Evolutionary conservation across 805 yeast species (phyloP), one percentile per base, ranked within the genome.

Genomic region (Starmerella stigmatis): DNA sequence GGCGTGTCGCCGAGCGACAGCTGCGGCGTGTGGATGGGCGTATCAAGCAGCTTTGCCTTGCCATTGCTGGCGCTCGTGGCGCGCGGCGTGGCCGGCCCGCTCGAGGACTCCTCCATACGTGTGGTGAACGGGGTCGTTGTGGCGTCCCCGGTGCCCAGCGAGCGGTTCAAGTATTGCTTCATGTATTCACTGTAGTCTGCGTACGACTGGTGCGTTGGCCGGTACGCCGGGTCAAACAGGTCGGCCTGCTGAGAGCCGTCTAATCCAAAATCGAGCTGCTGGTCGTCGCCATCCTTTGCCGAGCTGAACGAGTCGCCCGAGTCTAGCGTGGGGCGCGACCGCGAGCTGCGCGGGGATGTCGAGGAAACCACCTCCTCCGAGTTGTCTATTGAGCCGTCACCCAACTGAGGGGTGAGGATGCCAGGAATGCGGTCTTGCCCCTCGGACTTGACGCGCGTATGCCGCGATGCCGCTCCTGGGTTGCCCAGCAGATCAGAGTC

Each of bases 341-440:
- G n/a, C 20, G 35, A 13, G 29, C 49, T 44, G 15, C 59, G 30
- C 15, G 30, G 23, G 13, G 30, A 23, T 10, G n/a, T 8, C 9
- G 15, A 10, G 9, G 19, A 12, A 20, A 6, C 43, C 52, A 13
- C n/a, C 5, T 32, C 35, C 23, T 32, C 23, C 2, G 38, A 34
- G 8, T 13, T 19, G 12, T n/a, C 38, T 25, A 11, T 11, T 10
- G 30, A 36, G 5, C 25, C 40, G 29, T 36, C 40, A 9, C 27
- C 30, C 10, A 51, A 38, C 13, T 49, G 19, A 1, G 54, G 54
- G 4, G 54, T 43, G 13, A 51, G 32, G 34, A 51, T 34, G 13
- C 50, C 53, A 16, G 58, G 55, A 44, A 60, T 59, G 42, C 63
- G 64, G 44, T 56, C 58, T 23, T 55, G 52, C n/a, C 66, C 65